Conservation (phyloP, 2,329 filamentous ascomycete species). For the Fusarium pseudoanthophilum region DNA sequence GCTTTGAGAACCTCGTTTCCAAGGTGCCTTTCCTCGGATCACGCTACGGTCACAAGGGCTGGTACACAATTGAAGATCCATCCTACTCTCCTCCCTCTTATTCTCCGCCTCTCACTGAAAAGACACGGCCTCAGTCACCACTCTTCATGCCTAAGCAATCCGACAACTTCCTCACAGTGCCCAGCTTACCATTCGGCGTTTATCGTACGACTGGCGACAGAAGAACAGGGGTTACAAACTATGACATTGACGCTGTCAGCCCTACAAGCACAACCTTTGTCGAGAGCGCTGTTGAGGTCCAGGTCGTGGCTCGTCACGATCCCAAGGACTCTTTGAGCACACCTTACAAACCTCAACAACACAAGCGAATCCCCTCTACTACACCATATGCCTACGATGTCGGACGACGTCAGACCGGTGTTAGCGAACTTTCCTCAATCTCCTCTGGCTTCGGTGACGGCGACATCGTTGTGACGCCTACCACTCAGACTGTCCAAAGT, state of each 20-base stretch:
- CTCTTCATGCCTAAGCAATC: conserved; percentile 36
- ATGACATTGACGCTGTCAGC: conserved; percentile 34
- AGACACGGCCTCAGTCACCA: conserved; percentile 21
- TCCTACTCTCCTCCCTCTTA: conserved; percentile 16
- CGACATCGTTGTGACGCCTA: conserved; percentile 62
- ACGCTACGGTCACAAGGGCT: conserved; percentile 47
- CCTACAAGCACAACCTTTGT: conserved; percentile 41
- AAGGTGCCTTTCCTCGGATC: conserved; percentile 53
- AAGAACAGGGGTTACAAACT: conserved; percentile 15
- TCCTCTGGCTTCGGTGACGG: conserved; percentile 74
- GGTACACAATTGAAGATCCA: conserved; percentile 49
- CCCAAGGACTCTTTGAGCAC: conserved; percentile 26
- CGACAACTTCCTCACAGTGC: conserved; percentile 39
- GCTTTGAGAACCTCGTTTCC: conserved; percentile 41
- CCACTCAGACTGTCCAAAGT: conserved; percentile 29
- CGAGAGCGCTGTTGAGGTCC: conserved; percentile 35
- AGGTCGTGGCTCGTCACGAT: conserved; percentile 36
- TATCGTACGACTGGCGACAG: conserved; percentile 29
- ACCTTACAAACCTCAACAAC: conserved; percentile 21
- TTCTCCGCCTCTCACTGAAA: conserved; percentile 33
- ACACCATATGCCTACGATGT: conserved; percentile 31
- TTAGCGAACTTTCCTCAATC: conserved; percentile 67
- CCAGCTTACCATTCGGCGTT: conserved; percentile 29
- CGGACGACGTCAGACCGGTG: conserved; percentile 48
- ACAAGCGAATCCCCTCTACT: conserved; percentile 32